Base-by-base conservation (phyloP, 352 stramenopile genomes). In the Thraustochytrium striatum region DNA sequence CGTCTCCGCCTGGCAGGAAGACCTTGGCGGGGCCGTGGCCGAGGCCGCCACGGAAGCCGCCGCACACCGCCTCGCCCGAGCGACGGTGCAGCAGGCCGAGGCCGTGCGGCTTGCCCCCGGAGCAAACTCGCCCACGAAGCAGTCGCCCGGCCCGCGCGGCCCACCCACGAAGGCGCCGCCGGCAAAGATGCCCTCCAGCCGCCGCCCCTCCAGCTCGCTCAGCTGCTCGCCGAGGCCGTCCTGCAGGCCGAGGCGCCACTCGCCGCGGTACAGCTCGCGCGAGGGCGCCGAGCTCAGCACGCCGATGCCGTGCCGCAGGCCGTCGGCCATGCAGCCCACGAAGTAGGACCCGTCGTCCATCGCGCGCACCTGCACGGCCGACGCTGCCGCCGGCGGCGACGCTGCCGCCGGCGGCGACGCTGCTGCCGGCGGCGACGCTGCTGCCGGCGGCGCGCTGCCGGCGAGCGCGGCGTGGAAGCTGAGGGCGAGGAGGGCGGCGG, bases 221-320 rank as follows among this genome's bases (percentile, higher is more conserved):
- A 70, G n/a, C 59, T 8, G 7, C n/a, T 70, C 59, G 33, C 59
- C 59, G 5, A 57, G 38, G 33, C 59, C 59, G 59, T 69, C 32
- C 7, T n/a, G 33, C 7, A 7, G 59, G 8, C 32, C 32, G 38
- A 19, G 59, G 7, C 16, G 5, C 59, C 59, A 70, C 30, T 70
- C 59, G n/a, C 59, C 59, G 38, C 59, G 33, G n/a, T 70, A 70
- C 32, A 70, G 8, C 7, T 59, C 5, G 5, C 59, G 59, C 59
- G 8, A 7, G 21, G 7, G 38, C 25, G 59, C 59, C 5, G 21
- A 8, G 33, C 59, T 8, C 19, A 16, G n/a, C 38, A 55, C 59
- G 32, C 59, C 59, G 59, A 21, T 11, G 7, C 59, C 59, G 59
- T 70, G 32, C 38, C 7, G 59, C 38, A 16, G 7, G 33, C 33